A percentile compares a stretch with the other conserved stretches of the same genome.
Evolutionary conservation across 2,329 filamentous ascomycete genomes (phyloP).

Genomic region (Cladophialophora exuberans): DNA sequence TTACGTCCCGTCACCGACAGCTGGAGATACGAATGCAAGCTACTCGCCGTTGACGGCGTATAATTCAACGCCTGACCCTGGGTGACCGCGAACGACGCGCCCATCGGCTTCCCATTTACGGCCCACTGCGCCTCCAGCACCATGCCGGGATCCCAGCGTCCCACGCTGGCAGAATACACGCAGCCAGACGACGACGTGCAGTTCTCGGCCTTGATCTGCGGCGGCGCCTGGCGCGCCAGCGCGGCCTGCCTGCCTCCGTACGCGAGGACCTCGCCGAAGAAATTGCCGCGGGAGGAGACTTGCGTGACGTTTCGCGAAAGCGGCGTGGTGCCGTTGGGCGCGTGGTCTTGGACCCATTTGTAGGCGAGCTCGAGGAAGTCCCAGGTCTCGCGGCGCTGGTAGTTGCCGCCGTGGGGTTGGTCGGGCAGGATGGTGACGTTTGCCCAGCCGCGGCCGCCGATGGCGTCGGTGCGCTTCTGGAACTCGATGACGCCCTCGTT

Average conservation of each 20-base stretch:
- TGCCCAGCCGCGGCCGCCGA: slow-evolving; percentile 10
- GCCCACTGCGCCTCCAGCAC: slow-evolving; percentile 18
- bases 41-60: not conserved
- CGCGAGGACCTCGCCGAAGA: slow-evolving; percentile 17
- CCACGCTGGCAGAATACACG: slow-evolving; percentile 15
- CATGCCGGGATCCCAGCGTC: slow-evolving; percentile 22
- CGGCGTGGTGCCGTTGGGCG: slow-evolving; percentile 15
- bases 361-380: slow-evolving; percentile 18
- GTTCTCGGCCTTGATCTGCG: slow-evolving; percentile 4
- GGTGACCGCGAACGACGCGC: slow-evolving; percentile 11
- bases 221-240: slow-evolving; percentile 14
- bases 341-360: slow-evolving; percentile 18
- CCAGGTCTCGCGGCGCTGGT: slow-evolving; percentile 18
- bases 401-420: slow-evolving; percentile 20
- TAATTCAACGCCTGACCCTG: slow-evolving; percentile 13
- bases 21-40: slow-evolving; percentile 11
- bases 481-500: slow-evolving; percentile 23
- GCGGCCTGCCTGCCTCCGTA: slow-evolving; percentile 18
- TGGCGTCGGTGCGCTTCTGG: slow-evolving; percentile 14
- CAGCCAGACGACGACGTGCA: not conserved
- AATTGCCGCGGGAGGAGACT: slow-evolving; percentile 15
- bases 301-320: slow-evolving; percentile 8
- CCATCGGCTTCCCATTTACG: slow-evolving; percentile 14
- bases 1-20: slow-evolving; percentile 20
- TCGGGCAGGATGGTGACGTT: slow-evolving; percentile 20